phyloP scores from a whole-genome alignment of 495 filamentous ascomycete species.

The Trichoderma virens region DNA sequence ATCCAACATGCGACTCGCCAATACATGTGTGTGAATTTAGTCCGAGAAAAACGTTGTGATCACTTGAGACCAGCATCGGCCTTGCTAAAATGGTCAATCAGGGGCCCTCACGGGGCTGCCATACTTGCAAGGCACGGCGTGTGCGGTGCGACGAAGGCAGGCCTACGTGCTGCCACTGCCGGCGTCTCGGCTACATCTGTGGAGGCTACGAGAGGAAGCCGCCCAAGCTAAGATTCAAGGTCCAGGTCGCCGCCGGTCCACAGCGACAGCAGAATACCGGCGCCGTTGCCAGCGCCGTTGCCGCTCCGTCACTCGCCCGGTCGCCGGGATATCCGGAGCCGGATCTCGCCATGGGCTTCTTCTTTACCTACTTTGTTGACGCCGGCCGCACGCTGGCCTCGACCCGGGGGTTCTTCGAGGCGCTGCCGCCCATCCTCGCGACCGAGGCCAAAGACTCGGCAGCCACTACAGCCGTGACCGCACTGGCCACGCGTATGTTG shows the following conservation, averaged over 20 bases:
- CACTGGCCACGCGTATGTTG: not conserved
- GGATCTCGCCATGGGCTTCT: not conserved
- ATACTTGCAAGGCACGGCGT: not conserved
- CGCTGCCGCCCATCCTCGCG: not conserved
- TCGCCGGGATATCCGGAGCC: not conserved
- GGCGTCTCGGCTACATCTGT: not conserved
- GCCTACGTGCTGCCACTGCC: not conserved
- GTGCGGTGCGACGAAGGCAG: not conserved
- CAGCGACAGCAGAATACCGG: not conserved
- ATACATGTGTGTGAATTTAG: too few relatives aligned
- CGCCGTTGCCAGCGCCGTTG: not conserved
- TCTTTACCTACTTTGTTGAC: not conserved
- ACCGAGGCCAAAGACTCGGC: not conserved
- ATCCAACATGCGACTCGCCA: too few relatives aligned
- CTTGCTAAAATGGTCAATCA: not conserved
- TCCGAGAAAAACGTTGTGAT: too few relatives aligned
- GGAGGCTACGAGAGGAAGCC: not conserved
- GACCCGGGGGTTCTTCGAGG: not conserved
- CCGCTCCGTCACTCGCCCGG: too few relatives aligned
- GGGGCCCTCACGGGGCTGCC: not conserved
- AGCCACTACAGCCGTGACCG: not conserved
- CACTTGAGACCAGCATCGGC: too few relatives aligned
- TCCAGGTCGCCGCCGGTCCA: too few relatives aligned
- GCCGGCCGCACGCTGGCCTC: not conserved
- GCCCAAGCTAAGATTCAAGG: not conserved